Evolutionary conservation across 169 alveolate species (phyloP).

Genomic region (Babesia ovis): DNA sequence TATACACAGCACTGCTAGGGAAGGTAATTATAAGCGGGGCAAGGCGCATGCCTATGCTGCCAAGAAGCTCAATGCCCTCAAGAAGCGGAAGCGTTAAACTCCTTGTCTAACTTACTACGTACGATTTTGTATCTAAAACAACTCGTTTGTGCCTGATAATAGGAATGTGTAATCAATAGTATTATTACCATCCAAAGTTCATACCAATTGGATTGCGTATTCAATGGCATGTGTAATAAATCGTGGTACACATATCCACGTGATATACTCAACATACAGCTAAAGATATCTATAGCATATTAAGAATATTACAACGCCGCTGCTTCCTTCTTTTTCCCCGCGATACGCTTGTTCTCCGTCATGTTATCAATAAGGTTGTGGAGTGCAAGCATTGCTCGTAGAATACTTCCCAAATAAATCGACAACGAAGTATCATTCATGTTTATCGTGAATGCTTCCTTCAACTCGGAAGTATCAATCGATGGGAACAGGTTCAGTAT

Average conservation of each 20-base stretch:
- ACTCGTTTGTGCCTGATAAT: too few relatives aligned
- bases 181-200: neutral
- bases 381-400: constrained; percentile 91
- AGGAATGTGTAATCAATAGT: neutral
- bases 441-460: constrained; percentile 89
- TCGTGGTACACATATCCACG: too few relatives aligned
- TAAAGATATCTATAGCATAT: too few relatives aligned
- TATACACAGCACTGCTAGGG: constrained; percentile 66
- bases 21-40: constrained; percentile 64
- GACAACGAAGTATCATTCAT: constrained; percentile 92
- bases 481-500: constrained; percentile 94
- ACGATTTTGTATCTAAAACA: too few relatives aligned
- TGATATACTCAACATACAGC: too few relatives aligned
- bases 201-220: neutral
- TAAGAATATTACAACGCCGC: constrained; percentile 23
- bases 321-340: constrained; percentile 53
- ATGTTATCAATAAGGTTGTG: constrained; percentile 94
- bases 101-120: neutral
- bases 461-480: constrained; percentile 81
- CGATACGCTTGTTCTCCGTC: constrained; percentile 82
- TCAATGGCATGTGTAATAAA: too few relatives aligned
- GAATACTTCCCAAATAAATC: constrained; percentile 89
- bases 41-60: constrained; percentile 47
- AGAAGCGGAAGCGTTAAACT: constrained; percentile 4
- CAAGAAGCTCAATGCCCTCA: constrained; percentile 42